Evolutionary conservation across 495 filamentous ascomycete genomes (phyloP), one percentile per base, ranked within the genome.

Genomic region (Astrothelium macrocarpum): DNA sequence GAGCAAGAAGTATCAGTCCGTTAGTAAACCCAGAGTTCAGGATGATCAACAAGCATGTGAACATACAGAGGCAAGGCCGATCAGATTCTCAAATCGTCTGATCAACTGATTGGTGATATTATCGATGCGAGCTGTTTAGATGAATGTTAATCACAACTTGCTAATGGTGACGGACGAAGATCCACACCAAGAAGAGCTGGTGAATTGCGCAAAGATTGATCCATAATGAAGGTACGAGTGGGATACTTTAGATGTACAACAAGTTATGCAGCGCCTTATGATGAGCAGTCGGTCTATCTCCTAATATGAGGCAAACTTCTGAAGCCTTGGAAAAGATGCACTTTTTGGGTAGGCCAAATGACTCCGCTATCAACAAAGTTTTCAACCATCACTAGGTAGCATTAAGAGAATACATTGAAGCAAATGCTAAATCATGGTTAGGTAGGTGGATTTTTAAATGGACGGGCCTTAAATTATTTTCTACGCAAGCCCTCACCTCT

Each of bases 71-170:
- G 81, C 80, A 58, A 80, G 80, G 1, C 77, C 78, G 67, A 87
- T 72, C 66, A 89, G 83, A 16, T 82, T 82, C 65, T 86, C 82
- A 70, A 84, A 89, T 16, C 83, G 80, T 60, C 80, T 79, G 9
- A 87, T 76, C 20, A 89, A 29, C 16, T 56, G 49, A n/a, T 56
- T 20, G 29, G 49, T 56, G 2, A 25, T 25, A 25, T 20, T 56
- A 56, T 56, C 49, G 25, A 56, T 56, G 49, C 49, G 49, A 29
- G 25, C 49, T 56, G 20, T 26, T 56, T 25, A 2, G 16, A 3
- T 29, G 10, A 29, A 56, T 1, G 11, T 29, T 16, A 56, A 7
- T 29, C 29, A 16, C n/a, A 20, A 16, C 5, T 25, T 29, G 4
- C 4, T 2, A 0, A 28, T 0, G 4, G 9, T 29, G n/a, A n/a